Conservation (phyloP, 306 rosid species). For the Trifolium repens region DNA sequence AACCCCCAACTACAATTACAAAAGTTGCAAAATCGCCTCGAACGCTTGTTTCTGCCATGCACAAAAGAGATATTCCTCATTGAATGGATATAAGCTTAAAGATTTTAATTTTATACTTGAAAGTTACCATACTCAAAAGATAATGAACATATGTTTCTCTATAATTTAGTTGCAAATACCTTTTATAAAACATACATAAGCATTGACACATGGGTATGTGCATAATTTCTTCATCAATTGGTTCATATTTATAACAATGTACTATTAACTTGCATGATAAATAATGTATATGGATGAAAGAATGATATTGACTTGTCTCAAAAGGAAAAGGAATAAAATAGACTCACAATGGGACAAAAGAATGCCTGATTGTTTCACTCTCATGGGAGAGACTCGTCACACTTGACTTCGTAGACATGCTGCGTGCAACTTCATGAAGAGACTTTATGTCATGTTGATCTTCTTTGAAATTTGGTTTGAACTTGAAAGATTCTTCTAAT, state of each 20-base stretch:
- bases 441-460: conserved; percentile 23
- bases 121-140: conserved; percentile 5
- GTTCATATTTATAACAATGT: conserved; percentile 14
- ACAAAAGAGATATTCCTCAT: conserved; percentile 50
- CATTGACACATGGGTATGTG: neutral
- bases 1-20: conserved; percentile 52
- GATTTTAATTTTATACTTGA: conserved; percentile 28
- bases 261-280: conserved; percentile 5
- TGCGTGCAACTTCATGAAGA: conserved; percentile 28
- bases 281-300: neutral
- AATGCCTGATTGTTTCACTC: conserved; percentile 39
- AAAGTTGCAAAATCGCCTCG: conserved; percentile 47
- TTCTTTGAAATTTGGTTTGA: conserved; percentile 19
- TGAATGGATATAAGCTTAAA: conserved; percentile 28
- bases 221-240: conserved; percentile 20
- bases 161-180: conserved; percentile 17
- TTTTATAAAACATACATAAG: neutral
- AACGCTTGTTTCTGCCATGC: conserved; percentile 60
- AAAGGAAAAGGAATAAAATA: conserved; percentile 44
- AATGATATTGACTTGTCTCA: conserved; percentile 52
- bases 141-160: neutral
- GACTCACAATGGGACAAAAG: conserved; percentile 74
- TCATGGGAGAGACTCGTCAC: conserved; percentile 47
- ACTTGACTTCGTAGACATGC: conserved; percentile 43
- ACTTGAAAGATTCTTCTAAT: conserved; percentile 38